Percentiles rank a stretch among this genome's conserved stretches.
Evolutionary conservation across 768 basidiomycete genomes (phyloP).

Genomic region (Leccinum pellstonianum): DNA sequence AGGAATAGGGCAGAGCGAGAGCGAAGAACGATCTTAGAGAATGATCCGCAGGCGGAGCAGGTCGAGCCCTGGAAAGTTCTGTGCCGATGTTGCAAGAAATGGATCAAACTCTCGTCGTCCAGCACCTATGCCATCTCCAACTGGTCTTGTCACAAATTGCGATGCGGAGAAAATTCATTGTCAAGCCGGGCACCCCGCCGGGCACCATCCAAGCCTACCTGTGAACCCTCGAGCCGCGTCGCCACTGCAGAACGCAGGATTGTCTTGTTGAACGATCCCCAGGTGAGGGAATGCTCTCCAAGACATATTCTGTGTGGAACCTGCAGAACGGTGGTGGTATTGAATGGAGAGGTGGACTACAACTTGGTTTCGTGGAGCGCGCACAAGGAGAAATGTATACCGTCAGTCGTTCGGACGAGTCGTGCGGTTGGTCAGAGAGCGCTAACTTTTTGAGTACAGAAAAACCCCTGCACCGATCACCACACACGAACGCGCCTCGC

Average conservation of each 20-base stretch:
- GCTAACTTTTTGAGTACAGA: conserved; percentile 16
- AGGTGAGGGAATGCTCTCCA: conserved; percentile 49
- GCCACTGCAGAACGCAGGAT: conserved; percentile 63
- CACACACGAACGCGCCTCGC: conserved; percentile 17
- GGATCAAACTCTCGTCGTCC: conserved; percentile 50
- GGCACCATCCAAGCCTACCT: conserved; percentile 18
- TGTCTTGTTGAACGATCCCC: conserved; percentile 60
- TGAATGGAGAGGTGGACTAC: conserved; percentile 55
- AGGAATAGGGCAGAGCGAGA: conserved; percentile 34
- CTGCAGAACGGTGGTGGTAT: conserved; percentile 46
- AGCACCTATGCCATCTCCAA: conserved; percentile 44
- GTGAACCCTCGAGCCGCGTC: conserved; percentile 57
- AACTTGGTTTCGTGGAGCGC: conserved; percentile 59
- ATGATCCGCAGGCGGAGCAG: conserved; percentile 51
- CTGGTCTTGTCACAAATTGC: conserved; percentile 54
- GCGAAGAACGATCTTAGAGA: conserved; percentile 50
- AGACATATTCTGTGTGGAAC: conserved; percentile 48
- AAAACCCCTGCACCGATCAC: conserved; percentile 20
- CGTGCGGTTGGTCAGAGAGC: not conserved
- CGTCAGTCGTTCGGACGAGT: conserved; percentile 27
- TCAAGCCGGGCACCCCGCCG: conserved; percentile 21
- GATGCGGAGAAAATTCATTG: conserved; percentile 35
- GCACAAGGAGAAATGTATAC: conserved; percentile 55
- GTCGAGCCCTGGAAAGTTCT: conserved; percentile 51
- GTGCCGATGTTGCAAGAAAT: conserved; percentile 62